Percentiles rank a stretch among this genome's conserved stretches.
phyloP scores from a whole-genome alignment of 2,329 filamentous ascomycete genomes.

The Hirsutella rhossiliensis region DNA sequence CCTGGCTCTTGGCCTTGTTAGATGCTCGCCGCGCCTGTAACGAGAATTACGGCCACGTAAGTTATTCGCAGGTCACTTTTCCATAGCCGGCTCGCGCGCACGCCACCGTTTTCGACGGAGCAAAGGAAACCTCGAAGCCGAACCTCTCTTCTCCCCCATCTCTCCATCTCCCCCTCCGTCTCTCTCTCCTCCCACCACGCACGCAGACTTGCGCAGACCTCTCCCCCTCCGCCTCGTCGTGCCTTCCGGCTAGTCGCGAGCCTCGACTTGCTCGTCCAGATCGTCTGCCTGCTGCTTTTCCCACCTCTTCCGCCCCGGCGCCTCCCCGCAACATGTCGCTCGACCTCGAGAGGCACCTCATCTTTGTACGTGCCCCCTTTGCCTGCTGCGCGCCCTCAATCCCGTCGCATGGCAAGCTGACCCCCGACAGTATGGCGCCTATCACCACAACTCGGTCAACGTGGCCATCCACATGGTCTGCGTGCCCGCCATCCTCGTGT shows the following conservation, averaged over 20 bases:
- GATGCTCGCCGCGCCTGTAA: too few relatives aligned
- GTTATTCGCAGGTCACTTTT: too few relatives aligned
- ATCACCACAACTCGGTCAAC: constrained; percentile 70
- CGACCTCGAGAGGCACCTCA: constrained; percentile 70
- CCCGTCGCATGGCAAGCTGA: not conserved
- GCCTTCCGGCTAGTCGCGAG: not conserved
- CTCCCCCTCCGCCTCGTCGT: too few relatives aligned
- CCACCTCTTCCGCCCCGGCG: not conserved
- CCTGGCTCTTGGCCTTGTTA: too few relatives aligned
- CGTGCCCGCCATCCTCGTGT: constrained; percentile 64
- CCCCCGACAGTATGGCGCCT: constrained; percentile 59
- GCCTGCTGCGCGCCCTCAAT: constrained; percentile 1
- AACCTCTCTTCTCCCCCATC: too few relatives aligned
- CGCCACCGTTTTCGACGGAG: too few relatives aligned
- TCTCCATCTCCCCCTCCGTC: too few relatives aligned
- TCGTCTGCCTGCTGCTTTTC: not conserved
- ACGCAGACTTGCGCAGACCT: too few relatives aligned
- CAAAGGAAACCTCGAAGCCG: too few relatives aligned
- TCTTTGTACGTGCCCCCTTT: constrained; percentile 53
- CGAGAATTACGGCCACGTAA: too few relatives aligned
- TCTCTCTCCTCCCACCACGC: too few relatives aligned
- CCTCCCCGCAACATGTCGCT: constrained; percentile 42
- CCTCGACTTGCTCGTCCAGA: not conserved
- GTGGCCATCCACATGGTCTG: constrained; percentile 68
- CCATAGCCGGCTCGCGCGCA: too few relatives aligned